These are phyloP conservation scores for Alternaria infectoria DNA, from an alignment of 2,329 filamentous ascomycete species.

Conservation along the genomic window DNA sequence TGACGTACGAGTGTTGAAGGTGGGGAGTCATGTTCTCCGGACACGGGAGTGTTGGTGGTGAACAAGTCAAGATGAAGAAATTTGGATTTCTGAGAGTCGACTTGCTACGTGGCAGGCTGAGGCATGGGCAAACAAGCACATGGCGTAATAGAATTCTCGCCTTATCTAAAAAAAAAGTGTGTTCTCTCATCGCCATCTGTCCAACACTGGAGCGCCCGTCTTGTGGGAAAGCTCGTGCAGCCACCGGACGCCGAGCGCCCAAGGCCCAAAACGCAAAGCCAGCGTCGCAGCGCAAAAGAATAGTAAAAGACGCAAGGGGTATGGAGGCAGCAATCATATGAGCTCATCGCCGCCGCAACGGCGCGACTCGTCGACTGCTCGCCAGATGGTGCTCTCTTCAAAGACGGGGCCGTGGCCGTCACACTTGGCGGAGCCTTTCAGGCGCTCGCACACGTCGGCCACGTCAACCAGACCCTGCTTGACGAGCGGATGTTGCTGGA, in stretches of 20 bases:
- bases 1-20: not conserved
- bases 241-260: conserved; percentile 6
- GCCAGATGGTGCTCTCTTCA: conserved; percentile 73
- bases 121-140: not conserved
- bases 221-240: not conserved
- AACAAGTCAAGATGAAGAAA: not conserved
- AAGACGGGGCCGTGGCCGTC: conserved; percentile 89
- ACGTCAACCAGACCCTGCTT: conserved; percentile 81
- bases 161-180: not conserved
- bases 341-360: conserved; percentile 80
- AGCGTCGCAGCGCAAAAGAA: not conserved
- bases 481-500: conserved; percentile 80
- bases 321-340: conserved; percentile 51
- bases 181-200: not conserved
- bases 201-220: not conserved
- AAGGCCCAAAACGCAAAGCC: conserved; percentile 3
- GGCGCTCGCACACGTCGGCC: conserved; percentile 75
- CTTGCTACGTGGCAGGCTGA: not conserved
- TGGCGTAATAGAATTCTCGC: not conserved
- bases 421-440: conserved; percentile 78
- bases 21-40: not conserved
- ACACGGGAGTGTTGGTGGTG: not conserved
- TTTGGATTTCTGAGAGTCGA: not conserved
- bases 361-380: conserved; percentile 79
- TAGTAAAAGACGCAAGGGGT: conserved; percentile 1